Conservation (phyloP, 2,329 filamentous ascomycete genomes). For the Arthrobotrys musiformis region DNA sequence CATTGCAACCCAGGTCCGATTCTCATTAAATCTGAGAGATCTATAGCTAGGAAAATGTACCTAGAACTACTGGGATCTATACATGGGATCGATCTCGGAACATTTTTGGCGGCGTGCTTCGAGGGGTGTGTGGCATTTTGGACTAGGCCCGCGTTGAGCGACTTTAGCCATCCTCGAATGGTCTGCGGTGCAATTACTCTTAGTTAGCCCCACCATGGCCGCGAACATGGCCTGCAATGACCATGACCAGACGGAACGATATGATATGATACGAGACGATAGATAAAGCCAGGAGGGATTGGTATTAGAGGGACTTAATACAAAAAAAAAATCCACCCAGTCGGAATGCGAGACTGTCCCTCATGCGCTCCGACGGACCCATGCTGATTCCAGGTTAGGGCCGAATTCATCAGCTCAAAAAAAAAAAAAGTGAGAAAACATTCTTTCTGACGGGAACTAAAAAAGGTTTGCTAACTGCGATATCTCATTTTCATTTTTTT, state of each 20-base stretch:
- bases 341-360: conserved; percentile 34
- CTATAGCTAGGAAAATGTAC: no score
- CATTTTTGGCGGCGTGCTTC: no score
- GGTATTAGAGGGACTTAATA: background rate
- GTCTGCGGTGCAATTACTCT: background rate
- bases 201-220: background rate
- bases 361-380: conserved; percentile 37
- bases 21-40: no score
- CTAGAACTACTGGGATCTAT: no score
- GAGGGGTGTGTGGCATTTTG: background rate
- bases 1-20: no score
- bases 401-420: conserved; percentile 28
- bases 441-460: conserved; percentile 19
- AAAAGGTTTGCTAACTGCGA: no score
- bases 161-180: background rate
- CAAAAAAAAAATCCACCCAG: conserved; percentile 32
- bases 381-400: conserved; percentile 32
- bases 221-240: no score
- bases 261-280: background rate
- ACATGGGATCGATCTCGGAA: no score
- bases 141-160: background rate
- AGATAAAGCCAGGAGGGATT: background rate
- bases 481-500: background rate
- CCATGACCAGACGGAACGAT: background rate
- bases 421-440: no score